A percentile compares a stretch with the other conserved stretches of the same genome.
phyloP scores from a whole-genome alignment of 139 green algal genomes.

The Deuterostichococcus epilithicus region DNA sequence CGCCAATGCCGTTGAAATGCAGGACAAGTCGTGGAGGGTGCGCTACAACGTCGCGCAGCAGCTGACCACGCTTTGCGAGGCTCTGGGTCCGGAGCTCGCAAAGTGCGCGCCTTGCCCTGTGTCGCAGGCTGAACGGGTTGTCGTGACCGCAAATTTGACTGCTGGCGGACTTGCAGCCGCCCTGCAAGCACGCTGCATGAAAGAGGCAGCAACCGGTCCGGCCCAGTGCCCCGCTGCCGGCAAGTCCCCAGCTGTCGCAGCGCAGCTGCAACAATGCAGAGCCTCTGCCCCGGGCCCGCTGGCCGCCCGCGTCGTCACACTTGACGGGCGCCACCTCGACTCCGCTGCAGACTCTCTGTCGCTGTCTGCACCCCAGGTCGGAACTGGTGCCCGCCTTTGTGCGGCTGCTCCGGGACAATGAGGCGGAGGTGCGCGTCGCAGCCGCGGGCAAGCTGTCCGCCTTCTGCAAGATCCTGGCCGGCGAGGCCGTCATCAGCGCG shows the following conservation, averaged over 20 bases:
- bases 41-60: constrained; percentile 94
- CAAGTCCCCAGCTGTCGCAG: too few relatives aligned
- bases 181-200: too few relatives aligned
- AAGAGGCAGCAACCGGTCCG: too few relatives aligned
- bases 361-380: constrained; percentile 8
- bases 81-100: constrained; percentile 67
- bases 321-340: too few relatives aligned
- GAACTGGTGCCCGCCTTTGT: constrained; percentile 88
- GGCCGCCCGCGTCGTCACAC: too few relatives aligned
- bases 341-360: too few relatives aligned
- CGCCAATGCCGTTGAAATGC: not conserved
- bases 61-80: constrained; percentile 79
- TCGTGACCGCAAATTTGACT: too few relatives aligned
- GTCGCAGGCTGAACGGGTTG: too few relatives aligned
- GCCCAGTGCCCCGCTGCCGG: too few relatives aligned
- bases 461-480: constrained; percentile 60
- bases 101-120: not conserved
- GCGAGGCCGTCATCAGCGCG: constrained; percentile 2
- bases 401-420: constrained; percentile 65
- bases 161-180: too few relatives aligned
- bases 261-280: too few relatives aligned
- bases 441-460: constrained; percentile 74
- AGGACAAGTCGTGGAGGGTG: constrained; percentile 99
- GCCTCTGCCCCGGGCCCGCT: too few relatives aligned
- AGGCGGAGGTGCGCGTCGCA: constrained; percentile 74